Conservation (phyloP, 192 early-diverging fungal genomes). For the Gigaspora rosea region DNA sequence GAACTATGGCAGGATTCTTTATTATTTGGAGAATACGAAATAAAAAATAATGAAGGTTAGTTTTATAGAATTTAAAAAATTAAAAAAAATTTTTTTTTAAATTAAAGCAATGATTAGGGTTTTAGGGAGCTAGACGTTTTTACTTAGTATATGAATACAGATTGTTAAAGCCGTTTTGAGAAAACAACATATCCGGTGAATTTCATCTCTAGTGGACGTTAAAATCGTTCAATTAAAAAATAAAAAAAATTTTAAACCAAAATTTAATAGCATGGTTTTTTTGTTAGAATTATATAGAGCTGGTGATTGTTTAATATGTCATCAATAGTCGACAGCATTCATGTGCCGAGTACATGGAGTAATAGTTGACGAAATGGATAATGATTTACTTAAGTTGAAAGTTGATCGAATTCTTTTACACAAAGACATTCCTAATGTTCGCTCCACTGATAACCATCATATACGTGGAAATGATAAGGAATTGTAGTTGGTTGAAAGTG, state of each 20-base stretch:
- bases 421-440: neutral
- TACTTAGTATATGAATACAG: too few species aligned
- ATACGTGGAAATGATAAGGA: neutral
- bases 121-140: too few species aligned
- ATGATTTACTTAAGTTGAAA: neutral
- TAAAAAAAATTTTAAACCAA: too few species aligned
- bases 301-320: neutral
- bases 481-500: slow-evolving; percentile 1
- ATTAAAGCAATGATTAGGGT: too few species aligned
- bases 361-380: neutral
- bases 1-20: neutral
- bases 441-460: neutral
- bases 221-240: too few species aligned
- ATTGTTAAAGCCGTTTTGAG: too few species aligned
- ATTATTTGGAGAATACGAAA: neutral
- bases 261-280: too few species aligned
- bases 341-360: neutral
- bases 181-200: too few species aligned
- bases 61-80: neutral
- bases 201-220: too few species aligned
- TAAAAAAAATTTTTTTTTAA: too few species aligned
- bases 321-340: neutral
- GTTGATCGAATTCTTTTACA: neutral
- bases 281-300: neutral
- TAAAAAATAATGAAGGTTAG: neutral